Evolutionary conservation across 441 rosid genomes (phyloP).

Genomic region (Pelargonium cotyledonis): DNA sequence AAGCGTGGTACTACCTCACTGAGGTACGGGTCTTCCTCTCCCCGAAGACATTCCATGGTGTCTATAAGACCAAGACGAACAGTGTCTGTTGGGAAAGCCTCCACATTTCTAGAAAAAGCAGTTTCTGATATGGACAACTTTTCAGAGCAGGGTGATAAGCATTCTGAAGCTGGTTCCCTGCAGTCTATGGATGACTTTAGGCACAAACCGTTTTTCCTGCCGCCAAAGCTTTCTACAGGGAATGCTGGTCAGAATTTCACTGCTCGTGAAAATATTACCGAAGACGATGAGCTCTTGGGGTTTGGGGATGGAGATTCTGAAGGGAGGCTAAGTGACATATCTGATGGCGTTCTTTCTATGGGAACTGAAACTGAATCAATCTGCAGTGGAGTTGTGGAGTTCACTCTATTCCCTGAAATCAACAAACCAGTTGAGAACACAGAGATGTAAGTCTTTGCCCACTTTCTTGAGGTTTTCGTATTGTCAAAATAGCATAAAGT

Average conservation of each 20-base stretch:
- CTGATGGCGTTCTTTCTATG: conserved; percentile 86
- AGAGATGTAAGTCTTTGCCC: conserved; percentile 13
- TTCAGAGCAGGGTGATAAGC: conserved; percentile 50
- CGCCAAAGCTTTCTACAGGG: conserved; percentile 32
- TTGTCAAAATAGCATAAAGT: not conserved
- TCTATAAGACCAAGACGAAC: conserved; percentile 34
- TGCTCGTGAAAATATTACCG: conserved; percentile 20
- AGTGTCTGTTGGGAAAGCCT: conserved; percentile 28
- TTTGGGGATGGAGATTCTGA: conserved; percentile 69
- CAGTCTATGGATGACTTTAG: conserved; percentile 45
- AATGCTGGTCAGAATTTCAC: conserved; percentile 26
- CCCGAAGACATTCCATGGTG: conserved; percentile 44
- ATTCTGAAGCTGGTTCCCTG: conserved; percentile 65
- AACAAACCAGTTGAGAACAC: conserved; percentile 30
- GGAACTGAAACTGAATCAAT: conserved; percentile 86
- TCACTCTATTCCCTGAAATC: conserved; percentile 68
- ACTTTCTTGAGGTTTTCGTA: not conserved
- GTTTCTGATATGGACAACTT: conserved; percentile 46
- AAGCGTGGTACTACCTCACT: conserved; percentile 14
- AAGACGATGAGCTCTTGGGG: conserved; percentile 67
- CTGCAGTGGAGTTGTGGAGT: conserved; percentile 52
- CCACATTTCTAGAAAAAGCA: conserved; percentile 30
- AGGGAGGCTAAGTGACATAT: conserved; percentile 91
- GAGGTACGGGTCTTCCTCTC: conserved; percentile 45
- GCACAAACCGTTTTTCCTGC: conserved; percentile 27